Base-by-base conservation (phyloP, 2,329 filamentous ascomycete genomes). In the Aureobasidium sp. region DNA sequence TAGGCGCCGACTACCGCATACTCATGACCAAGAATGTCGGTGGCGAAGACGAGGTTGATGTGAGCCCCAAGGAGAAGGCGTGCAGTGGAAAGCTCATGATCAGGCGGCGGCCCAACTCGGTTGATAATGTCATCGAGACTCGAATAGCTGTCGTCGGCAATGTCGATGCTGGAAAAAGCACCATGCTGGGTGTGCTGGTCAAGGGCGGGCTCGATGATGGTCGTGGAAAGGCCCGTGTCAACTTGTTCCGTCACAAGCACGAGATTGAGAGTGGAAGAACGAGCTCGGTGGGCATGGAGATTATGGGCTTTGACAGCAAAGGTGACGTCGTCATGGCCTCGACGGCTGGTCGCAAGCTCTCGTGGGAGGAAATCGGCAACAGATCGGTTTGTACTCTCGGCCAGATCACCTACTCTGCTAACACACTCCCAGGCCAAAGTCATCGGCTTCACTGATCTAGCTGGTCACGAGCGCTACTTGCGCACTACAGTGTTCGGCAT, bases 251-350 rank as follows among this genome's bases (percentile, higher is more conserved):
- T 17, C 94, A 99, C 75, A 97, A 99, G 76, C 94, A 99, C 71
- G 94, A 99, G 76, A 89, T 97, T 44, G 94, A 99, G 76, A 94
- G 90, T 51, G 94, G 94, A 1, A 84, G 94, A 67, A 99, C 94
- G 11, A 96, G 91, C 72, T 97, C 92, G 0, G 94, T 99, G 0
- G 93, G 94, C 45, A 95, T 97, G 92, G 94, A 99, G 75, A 97
- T 97, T 65, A 91, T 97, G 88, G 94, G 94, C 1, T 99, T 97
- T 69, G 91, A 97, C 74, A 91, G 88, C 56, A 83, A 84, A 61
- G 93, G 94, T 31, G 85, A 92, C 29, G 88, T 96, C 31, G 84
- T 97, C 17, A 84, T 86, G 17, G 93, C 90, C 42, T 88, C 88
- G 63, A 88, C 87, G 0, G 89, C 92, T 2, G 93, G 91, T 1